A percentile compares a stretch with the other conserved stretches of the same genome.
These are phyloP conservation scores for Mimosa bimucronata DNA, from an alignment of 306 rosid species.

Conservation along the genomic window DNA sequence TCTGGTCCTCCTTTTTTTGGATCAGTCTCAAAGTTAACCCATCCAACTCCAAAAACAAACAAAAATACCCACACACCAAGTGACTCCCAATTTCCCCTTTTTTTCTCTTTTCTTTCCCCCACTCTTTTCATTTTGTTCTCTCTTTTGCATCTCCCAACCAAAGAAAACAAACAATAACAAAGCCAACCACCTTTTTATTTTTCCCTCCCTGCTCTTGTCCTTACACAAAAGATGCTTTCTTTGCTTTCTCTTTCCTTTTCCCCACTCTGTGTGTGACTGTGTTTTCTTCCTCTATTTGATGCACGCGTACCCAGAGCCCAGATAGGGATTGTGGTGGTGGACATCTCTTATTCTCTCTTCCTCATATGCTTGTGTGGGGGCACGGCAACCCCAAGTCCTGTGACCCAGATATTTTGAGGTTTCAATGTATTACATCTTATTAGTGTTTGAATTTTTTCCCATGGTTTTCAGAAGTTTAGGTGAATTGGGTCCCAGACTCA, in stretches of 20 bases:
- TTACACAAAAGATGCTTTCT: conserved; percentile 21
- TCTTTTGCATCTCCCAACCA: background rate
- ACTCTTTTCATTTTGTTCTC: conserved; percentile 24
- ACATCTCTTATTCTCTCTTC: background rate
- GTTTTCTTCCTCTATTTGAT: background rate
- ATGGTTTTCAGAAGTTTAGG: too few species aligned
- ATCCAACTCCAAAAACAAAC: background rate
- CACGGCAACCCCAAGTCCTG: background rate
- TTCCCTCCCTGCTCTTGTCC: conserved; percentile 35
- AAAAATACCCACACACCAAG: background rate
- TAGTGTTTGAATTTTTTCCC: background rate
- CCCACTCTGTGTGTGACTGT: background rate
- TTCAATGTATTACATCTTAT: background rate
- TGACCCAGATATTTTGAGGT: conserved; percentile 3
- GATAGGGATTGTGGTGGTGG: background rate
- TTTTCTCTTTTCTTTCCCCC: background rate
- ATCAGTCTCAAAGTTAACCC: background rate
- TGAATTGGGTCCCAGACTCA: too few species aligned
- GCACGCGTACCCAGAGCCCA: background rate
- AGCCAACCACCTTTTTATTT: conserved; percentile 37
- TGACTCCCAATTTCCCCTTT: background rate
- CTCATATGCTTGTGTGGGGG: background rate
- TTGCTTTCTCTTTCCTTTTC: background rate
- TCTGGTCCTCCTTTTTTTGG: conserved; percentile 19
- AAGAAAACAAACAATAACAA: background rate